Evolutionary conservation across 2,329 filamentous ascomycete genomes (phyloP).

Genomic region (Fusarium avenaceum): DNA sequence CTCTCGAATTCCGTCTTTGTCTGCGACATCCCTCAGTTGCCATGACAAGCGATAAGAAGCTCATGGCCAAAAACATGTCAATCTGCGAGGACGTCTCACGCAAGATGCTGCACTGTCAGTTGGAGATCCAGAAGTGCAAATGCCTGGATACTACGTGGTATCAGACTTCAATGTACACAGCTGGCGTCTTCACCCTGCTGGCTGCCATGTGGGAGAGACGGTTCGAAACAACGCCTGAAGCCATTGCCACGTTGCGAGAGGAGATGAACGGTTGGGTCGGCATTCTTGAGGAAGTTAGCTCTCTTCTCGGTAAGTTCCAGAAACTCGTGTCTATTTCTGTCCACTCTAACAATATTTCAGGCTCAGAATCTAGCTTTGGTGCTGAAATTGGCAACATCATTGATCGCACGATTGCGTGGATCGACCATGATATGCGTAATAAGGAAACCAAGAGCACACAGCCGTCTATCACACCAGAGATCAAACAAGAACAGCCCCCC

Average conservation of each 20-base stretch:
- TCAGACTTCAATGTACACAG: conserved; percentile 77
- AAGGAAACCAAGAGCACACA: conserved; percentile 47
- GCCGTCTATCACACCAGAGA: conserved; percentile 40
- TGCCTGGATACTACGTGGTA: conserved; percentile 85
- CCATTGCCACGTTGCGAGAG: conserved; percentile 70
- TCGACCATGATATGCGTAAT: conserved; percentile 63
- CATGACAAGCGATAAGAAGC: conserved; percentile 65
- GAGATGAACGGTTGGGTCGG: conserved; percentile 80
- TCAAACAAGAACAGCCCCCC: conserved; percentile 56
- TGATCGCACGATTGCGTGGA: conserved; percentile 65
- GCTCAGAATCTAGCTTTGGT: conserved; percentile 60
- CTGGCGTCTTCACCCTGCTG: conserved; percentile 79
- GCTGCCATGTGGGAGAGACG: conserved; percentile 78
- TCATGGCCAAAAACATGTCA: conserved; percentile 72
- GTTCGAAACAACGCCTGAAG: conserved; percentile 68
- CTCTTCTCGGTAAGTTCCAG: conserved; percentile 71
- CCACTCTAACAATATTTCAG: conserved; percentile 51
- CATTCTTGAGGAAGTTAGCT: conserved; percentile 75
- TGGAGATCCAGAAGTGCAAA: conserved; percentile 72
- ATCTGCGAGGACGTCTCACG: conserved; percentile 76
- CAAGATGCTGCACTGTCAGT: conserved; percentile 72
- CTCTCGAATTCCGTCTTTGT: conserved; percentile 70
- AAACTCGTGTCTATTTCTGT: neutral
- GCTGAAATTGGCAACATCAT: conserved; percentile 63
- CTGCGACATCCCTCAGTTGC: conserved; percentile 73